These are phyloP conservation scores for Penicillium sclerotiorum DNA, from an alignment of 2,329 filamentous ascomycete genomes.

Conservation along the genomic window DNA sequence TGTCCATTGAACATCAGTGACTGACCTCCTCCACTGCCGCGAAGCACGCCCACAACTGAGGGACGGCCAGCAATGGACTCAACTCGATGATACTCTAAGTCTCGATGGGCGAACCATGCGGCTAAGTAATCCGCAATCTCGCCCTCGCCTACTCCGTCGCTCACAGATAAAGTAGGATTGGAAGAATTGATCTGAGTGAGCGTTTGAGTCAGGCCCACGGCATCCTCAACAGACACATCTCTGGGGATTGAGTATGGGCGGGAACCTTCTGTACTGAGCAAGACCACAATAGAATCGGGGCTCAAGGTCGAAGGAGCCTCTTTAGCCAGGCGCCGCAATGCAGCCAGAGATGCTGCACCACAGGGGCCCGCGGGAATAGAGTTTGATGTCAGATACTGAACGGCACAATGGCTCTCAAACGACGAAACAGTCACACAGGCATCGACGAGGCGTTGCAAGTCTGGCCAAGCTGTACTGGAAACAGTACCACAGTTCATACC, in stretches of 20 bases:
- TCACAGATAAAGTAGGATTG: slow-evolving; percentile 47
- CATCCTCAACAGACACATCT: slow-evolving; percentile 47
- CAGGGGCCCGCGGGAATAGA: slow-evolving; percentile 63
- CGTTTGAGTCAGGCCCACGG: slow-evolving; percentile 47
- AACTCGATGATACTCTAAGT: slow-evolving; percentile 55
- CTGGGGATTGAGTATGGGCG: slow-evolving; percentile 56
- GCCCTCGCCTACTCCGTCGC: slow-evolving; percentile 50
- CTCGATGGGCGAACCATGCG: slow-evolving; percentile 56
- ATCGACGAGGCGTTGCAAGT: slow-evolving; percentile 62
- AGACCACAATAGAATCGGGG: slow-evolving; percentile 60
- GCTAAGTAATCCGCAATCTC: slow-evolving; percentile 51
- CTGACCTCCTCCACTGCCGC: slow-evolving; percentile 52
- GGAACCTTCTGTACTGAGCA: slow-evolving; percentile 68
- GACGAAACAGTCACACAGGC: slow-evolving; percentile 64
- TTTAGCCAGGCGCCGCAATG: slow-evolving; percentile 53
- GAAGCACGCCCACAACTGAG: slow-evolving; percentile 53
- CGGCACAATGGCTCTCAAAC: slow-evolving; percentile 62
- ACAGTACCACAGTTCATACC: slow-evolving; percentile 74
- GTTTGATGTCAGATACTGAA: slow-evolving; percentile 54
- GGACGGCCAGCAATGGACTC: slow-evolving; percentile 52
- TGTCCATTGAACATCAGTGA: slow-evolving; percentile 58
- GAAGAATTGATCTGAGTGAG: slow-evolving; percentile 56
- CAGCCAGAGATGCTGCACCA: slow-evolving; percentile 59
- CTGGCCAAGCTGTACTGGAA: slow-evolving; percentile 66
- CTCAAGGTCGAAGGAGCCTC: slow-evolving; percentile 39